phyloP scores from a whole-genome alignment of 306 rosid genomes.

The Parietaria judaica region DNA sequence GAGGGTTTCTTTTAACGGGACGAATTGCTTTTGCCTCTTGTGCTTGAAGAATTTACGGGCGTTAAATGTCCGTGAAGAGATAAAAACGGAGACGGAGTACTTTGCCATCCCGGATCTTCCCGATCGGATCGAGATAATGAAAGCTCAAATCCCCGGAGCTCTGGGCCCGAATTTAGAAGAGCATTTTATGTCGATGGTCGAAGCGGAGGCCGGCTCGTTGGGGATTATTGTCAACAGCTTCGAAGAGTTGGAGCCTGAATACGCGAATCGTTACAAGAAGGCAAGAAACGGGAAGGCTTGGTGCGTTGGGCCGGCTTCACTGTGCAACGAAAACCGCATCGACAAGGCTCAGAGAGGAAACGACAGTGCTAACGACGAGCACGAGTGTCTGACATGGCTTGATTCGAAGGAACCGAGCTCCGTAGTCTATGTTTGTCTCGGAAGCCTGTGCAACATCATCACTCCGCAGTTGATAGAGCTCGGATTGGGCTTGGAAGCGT shows the following conservation, averaged over 20 bases:
- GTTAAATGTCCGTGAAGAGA: neutral
- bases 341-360: constrained; percentile 55
- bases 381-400: constrained; percentile 36
- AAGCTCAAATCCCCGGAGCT: constrained; percentile 1
- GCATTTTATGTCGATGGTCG: neutral
- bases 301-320: constrained; percentile 40
- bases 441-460: constrained; percentile 22
- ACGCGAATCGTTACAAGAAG: constrained; percentile 34
- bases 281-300: constrained; percentile 31
- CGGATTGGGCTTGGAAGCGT: constrained; percentile 29
- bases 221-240: constrained; percentile 24
- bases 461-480: constrained; percentile 23
- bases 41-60: neutral
- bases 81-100: constrained; percentile 2
- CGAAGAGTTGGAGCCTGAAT: constrained; percentile 39
- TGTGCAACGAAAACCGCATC: constrained; percentile 27
- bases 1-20: constrained; percentile 11
- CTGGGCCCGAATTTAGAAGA: neutral
- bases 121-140: constrained; percentile 12
- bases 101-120: constrained; percentile 18
- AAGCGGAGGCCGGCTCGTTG: constrained; percentile 15
- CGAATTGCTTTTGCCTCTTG: neutral
- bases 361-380: constrained; percentile 22
- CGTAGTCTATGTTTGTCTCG: constrained; percentile 48
- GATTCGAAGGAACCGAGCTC: constrained; percentile 23